Evolutionary conservation across 2,329 filamentous ascomycete species (phyloP), one percentile per base, ranked within the genome.

Genomic region (Dichotomopilus funicola): DNA sequence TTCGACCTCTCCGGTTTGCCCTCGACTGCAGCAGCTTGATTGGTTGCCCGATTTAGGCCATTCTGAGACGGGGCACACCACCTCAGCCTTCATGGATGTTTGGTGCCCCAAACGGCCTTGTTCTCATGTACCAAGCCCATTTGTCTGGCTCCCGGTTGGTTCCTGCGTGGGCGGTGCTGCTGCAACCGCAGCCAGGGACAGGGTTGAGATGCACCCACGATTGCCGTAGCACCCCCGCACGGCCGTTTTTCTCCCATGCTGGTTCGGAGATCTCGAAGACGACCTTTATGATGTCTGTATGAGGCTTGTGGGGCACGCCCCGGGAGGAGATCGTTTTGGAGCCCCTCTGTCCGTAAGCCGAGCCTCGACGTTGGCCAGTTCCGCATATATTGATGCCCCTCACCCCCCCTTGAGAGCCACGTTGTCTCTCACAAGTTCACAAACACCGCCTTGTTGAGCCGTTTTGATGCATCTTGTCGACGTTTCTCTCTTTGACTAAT

Each of bases 121-220:
- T 35, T 40, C 12, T 49, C 35, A 6, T 38, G 31, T n/a, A 31
- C 49, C 31, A 36, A 46, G 13, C 7, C 27, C 36, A 31, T 42
- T 12, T 35, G 40, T 49, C 41, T 53, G 49, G 35, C 19, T 34
- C 31, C 46, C 33, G 49, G 49, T 41, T 49, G 48, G 55, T 54
- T 51, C 51, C 51, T 54, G 51, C 52, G 52, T 58, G 44, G 12
- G 52, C 48, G 51, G 56, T 44, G 41, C 45, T 51, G 36, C 37
- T 40, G 46, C 46, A 37, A 41, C 44, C 6, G 41, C 19, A 27
- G 19, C 19, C 19, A 12, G 13, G 49, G 45, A 31, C 42, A 47
- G 37, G 55, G 34, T 46, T 44, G 19, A 9, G 48, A 49, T 52
- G 49, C 44, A 43, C 8, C 38, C 37, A n/a, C 27, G 35, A 37